Evolutionary conservation across 2,329 filamentous ascomycete species (phyloP), one percentile per base, ranked within the genome.

Genomic region (Phyllosticta capitalensis): DNA sequence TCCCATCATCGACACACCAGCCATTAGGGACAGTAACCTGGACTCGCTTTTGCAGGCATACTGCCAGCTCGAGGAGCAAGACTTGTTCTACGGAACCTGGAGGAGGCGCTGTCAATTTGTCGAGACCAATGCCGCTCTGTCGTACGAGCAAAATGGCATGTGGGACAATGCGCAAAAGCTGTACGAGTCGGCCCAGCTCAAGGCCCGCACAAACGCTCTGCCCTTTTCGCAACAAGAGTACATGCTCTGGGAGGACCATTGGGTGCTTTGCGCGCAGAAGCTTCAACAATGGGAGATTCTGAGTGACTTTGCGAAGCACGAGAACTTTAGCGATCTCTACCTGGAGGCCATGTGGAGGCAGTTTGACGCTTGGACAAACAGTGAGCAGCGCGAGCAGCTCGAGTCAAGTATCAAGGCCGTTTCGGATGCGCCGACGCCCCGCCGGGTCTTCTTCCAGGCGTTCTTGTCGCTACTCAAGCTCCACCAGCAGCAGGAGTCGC

Each of bases 241-340:
- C 74, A 96, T 95, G 83, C 82, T 99, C 1, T 99, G 94, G 94
- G 94, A 99, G 74, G 94, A 99, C 69, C 95, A 99, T 67, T 99
- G 94, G 94, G 87, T 99, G 50, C 82, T 96, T 55, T 99, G 94
- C 72, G 94, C 92, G 0, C 91, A 97, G 75, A 99, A 99, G 75
- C 80, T 99, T 52, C 95, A 99, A 72, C 95, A 99, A 70, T 99
- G 94, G 94, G 94, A 99, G 67, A 92, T 99, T 60, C 75, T 99
- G 33, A 90, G 91, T 63, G 95, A 99, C 67, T 97, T 97, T 69
- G 92, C 94, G 3, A 99, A 99, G 74, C 94, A 99, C 68, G 95
- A 99, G 71, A 99, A 99, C 69, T 88, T 96, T 75, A 95, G 96
- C 69, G 94, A 99, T 70, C 83, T 99, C 55, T 85, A 96, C 38